Conservation (phyloP, 805 yeast genomes). For the Yamadazyma scolyti region DNA sequence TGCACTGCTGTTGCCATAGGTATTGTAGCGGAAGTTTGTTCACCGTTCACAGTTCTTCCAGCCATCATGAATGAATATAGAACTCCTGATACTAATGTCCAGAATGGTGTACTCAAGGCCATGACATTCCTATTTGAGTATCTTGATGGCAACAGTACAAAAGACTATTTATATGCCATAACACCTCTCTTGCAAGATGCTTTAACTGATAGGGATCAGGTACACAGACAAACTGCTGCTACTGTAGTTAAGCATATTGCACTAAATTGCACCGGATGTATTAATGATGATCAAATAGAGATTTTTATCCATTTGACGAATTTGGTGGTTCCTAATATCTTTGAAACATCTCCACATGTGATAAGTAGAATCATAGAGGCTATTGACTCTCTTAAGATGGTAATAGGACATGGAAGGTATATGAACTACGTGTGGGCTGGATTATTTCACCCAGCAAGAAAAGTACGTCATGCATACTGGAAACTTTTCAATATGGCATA, state of each 20-base stretch:
- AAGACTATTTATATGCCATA: conserved; percentile 77
- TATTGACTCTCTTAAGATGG: conserved; percentile 65
- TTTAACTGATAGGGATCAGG: conserved; percentile 81
- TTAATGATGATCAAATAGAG: conserved; percentile 56
- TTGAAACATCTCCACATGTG: conserved; percentile 95
- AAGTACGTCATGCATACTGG: conserved; percentile 86
- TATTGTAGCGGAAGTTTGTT: conserved; percentile 89
- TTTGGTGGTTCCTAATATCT: conserved; percentile 80
- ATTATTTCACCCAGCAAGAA: conserved; percentile 87
- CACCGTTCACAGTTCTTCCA: conserved; percentile 90
- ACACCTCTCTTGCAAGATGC: conserved; percentile 86
- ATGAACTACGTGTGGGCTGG: conserved; percentile 84
- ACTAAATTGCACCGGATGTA: conserved; percentile 68
- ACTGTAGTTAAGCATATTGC: conserved; percentile 82
- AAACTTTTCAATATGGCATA: conserved; percentile 73
- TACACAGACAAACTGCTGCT: conserved; percentile 94
- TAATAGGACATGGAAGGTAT: conserved; percentile 72
- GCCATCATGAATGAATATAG: conserved; percentile 94
- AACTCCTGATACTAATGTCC: conserved; percentile 88
- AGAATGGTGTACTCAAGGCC: conserved; percentile 91
- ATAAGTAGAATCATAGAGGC: conserved; percentile 78
- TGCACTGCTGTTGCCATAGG: conserved; percentile 98
- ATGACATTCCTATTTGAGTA: conserved; percentile 90
- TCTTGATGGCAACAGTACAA: conserved; percentile 68
- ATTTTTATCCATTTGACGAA: conserved; percentile 82